A percentile compares a stretch with the other conserved stretches of the same genome.
phyloP scores from a whole-genome alignment of 352 stramenopile species.

The Phytophthora uliginosa region DNA sequence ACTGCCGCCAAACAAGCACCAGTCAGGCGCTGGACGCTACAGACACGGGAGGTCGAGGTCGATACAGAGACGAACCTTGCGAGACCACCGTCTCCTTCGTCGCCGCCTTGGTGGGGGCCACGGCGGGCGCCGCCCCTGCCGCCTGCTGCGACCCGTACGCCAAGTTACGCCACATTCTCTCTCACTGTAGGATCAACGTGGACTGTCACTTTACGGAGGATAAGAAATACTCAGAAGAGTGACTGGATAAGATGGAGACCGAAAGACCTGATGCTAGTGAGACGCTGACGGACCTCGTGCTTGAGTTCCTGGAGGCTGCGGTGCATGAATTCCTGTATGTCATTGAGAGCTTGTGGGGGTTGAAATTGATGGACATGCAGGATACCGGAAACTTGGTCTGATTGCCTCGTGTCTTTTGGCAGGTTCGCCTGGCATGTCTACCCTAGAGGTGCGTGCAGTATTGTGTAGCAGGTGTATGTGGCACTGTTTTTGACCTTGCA shows the following conservation, averaged over 20 bases:
- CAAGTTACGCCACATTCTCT: slow-evolving; percentile 77
- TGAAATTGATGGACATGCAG: not conserved
- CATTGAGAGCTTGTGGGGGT: not conserved
- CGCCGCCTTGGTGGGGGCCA: slow-evolving; percentile 60
- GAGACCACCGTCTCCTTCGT: slow-evolving; percentile 71
- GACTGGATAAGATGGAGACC: slow-evolving; percentile 29
- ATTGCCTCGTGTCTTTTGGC: slow-evolving; percentile 9
- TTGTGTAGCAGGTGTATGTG: not conserved
- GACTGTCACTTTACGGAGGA: not conserved
- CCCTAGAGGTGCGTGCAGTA: slow-evolving; percentile 50
- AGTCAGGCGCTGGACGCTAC: not conserved
- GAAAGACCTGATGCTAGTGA: slow-evolving; percentile 29
- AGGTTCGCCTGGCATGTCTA: slow-evolving; percentile 72
- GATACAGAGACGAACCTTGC: slow-evolving; percentile 47
- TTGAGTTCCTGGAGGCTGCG: slow-evolving; percentile 81
- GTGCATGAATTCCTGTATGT: slow-evolving; percentile 87
- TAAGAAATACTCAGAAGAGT: not conserved
- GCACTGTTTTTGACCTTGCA: not conserved
- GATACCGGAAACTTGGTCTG: not conserved
- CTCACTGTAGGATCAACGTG: not conserved
- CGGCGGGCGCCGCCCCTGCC: slow-evolving; percentile 71
- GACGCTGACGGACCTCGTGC: slow-evolving; percentile 62
- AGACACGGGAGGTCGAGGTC: not conserved
- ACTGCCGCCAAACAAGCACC: slow-evolving; percentile 40
- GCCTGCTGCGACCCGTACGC: slow-evolving; percentile 84